Evolutionary conservation across 257 asterid species (phyloP).

Genomic region (Nicotiana obtusifolia): DNA sequence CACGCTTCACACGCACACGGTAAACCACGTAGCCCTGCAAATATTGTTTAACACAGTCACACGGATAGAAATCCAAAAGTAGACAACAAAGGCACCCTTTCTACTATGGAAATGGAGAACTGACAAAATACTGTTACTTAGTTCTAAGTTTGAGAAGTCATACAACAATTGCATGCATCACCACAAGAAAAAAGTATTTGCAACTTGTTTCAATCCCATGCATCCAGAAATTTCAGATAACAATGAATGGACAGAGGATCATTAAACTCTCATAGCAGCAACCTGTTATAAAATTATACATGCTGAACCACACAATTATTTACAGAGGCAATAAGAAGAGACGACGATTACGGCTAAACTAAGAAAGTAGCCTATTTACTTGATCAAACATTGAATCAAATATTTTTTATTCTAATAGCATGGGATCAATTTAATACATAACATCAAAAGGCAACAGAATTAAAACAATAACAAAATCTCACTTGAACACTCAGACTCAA

Average conservation of each 20-base stretch:
- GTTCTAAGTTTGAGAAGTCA: background rate
- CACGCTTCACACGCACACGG: constrained; percentile 9
- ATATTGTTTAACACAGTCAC: background rate
- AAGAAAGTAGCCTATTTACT: no score
- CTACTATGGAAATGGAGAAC: background rate
- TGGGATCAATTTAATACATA: no score
- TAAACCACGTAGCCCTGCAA: background rate
- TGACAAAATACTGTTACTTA: background rate
- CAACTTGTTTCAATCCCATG: background rate
- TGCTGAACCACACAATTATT: background rate
- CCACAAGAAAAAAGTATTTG: background rate
- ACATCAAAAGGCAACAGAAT: background rate
- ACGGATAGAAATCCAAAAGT: background rate
- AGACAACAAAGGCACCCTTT: background rate
- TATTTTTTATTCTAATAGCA: no score
- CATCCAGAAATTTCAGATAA: background rate
- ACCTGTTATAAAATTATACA: background rate
- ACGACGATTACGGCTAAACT: no score
- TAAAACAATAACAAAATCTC: background rate
- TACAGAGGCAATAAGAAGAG: background rate
- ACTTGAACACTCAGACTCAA: background rate
- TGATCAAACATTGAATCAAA: no score
- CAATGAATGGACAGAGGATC: background rate
- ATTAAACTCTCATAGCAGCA: background rate
- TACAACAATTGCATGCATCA: background rate